A percentile compares a stretch with the other conserved stretches of the same genome.
These are phyloP conservation scores for Mycena albidolilacea DNA, from an alignment of 768 basidiomycete genomes.

Conservation along the genomic window DNA sequence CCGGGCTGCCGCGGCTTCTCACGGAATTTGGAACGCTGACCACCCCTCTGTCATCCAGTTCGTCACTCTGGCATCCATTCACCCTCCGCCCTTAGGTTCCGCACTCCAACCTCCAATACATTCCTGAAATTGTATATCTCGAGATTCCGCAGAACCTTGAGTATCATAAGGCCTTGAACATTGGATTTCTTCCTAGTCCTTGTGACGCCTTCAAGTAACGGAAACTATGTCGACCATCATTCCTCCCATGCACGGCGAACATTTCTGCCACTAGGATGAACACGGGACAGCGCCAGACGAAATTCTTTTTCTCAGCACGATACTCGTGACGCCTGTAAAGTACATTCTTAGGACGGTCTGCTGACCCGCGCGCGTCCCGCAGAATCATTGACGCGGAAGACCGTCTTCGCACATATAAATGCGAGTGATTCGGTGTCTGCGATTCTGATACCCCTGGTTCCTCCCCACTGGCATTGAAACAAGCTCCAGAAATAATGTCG, in stretches of 20 bases:
- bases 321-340: background rate
- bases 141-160: background rate
- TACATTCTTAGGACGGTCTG: background rate
- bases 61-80: no score
- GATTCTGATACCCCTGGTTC: background rate
- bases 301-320: background rate
- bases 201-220: background rate
- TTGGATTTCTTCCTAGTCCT: background rate
- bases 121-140: background rate
- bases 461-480: background rate
- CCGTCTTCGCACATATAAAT: conserved; percentile 4
- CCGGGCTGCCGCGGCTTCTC: no score
- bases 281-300: background rate
- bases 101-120: no score
- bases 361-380: conserved; percentile 8
- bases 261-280: background rate
- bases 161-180: background rate
- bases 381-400: conserved; percentile 5
- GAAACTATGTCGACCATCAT: background rate
- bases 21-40: no score
- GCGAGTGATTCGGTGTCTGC: background rate
- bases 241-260: background rate
- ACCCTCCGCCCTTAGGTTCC: no score
- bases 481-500: background rate
- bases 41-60: no score